Evolutionary conservation across 2,329 filamentous ascomycete species (phyloP).

Genomic region (Simplicillium aogashimaense): DNA sequence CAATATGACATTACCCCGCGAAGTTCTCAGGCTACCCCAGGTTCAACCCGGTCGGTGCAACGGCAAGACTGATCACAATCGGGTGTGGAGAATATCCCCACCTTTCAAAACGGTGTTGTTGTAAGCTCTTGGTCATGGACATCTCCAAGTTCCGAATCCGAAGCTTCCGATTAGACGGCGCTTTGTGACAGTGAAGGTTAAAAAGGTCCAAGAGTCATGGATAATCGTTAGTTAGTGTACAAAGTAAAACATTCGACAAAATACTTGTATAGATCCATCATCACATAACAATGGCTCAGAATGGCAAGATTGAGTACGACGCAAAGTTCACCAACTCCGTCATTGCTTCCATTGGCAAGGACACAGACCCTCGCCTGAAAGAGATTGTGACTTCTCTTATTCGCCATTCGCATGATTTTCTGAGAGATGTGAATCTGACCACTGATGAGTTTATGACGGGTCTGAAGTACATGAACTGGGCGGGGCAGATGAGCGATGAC

Average conservation of each 20-base stretch:
- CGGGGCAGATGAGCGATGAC: conserved; percentile 52
- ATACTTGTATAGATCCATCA: not conserved
- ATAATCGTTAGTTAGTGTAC: too few relatives aligned
- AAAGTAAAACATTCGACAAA: not conserved
- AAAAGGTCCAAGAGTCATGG: too few relatives aligned
- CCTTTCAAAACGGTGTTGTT: too few relatives aligned
- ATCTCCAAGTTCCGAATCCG: too few relatives aligned
- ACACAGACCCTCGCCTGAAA: conserved; percentile 52
- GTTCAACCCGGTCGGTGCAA: too few relatives aligned
- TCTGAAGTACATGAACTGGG: conserved; percentile 38
- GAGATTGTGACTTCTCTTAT: conserved; percentile 54
- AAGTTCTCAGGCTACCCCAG: too few relatives aligned
- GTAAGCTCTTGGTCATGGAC: too few relatives aligned
- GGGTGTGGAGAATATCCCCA: too few relatives aligned
- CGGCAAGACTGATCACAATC: too few relatives aligned
- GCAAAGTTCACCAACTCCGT: conserved; percentile 49
- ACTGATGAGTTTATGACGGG: conserved; percentile 62
- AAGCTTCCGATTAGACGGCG: too few relatives aligned
- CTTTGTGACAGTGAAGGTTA: too few relatives aligned
- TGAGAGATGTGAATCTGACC: conserved; percentile 62
- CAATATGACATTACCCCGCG: too few relatives aligned
- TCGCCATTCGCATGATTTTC: conserved; percentile 63
- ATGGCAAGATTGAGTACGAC: not conserved
- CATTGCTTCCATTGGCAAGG: conserved; percentile 58
- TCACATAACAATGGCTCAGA: not conserved